These are phyloP conservation scores for Volutella citrinella DNA, from an alignment of 2,329 filamentous ascomycete species.

Conservation along the genomic window DNA sequence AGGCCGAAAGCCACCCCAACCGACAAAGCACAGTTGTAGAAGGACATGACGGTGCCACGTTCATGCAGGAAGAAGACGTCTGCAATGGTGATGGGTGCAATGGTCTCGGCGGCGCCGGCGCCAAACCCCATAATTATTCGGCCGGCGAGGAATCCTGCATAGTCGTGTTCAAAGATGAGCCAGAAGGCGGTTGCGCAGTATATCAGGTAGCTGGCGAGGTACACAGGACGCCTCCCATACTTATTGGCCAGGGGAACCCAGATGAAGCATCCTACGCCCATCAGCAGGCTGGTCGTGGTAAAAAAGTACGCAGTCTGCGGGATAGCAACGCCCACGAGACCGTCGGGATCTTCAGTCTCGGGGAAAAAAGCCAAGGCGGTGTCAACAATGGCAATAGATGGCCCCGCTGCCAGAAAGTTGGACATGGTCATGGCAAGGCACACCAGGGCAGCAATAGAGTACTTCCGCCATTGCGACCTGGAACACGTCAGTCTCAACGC, in stretches of 20 bases:
- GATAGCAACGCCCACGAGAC: conserved; percentile 32
- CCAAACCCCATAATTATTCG: conserved; percentile 52
- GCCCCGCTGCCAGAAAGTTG: conserved; percentile 56
- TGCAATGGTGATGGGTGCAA: conserved; percentile 49
- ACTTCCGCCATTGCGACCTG: conserved; percentile 45
- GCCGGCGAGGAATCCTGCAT: conserved; percentile 40
- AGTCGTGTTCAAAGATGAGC: conserved; percentile 40
- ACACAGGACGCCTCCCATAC: conserved; percentile 42
- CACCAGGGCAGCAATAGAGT: conserved; percentile 47
- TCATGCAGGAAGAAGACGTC: conserved; percentile 58
- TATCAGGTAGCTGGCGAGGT: conserved; percentile 41
- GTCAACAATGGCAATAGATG: conserved; percentile 47
- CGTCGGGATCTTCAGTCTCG: conserved; percentile 23
- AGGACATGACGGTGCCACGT: conserved; percentile 48
- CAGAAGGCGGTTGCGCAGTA: conserved; percentile 41
- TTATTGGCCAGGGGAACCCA: conserved; percentile 47
- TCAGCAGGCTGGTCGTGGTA: conserved; percentile 45
- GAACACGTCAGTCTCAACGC: conserved; percentile 8
- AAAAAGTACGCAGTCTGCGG: conserved; percentile 51
- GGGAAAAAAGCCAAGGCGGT: conserved; percentile 48
- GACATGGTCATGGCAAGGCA: conserved; percentile 53
- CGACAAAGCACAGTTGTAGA: conserved; percentile 40
- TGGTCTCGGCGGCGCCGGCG: conserved; percentile 50
- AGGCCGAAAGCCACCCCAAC: conserved; percentile 41
- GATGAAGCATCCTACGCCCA: conserved; percentile 36